These are phyloP conservation scores for Lachancea sp. DNA, from an alignment of 805 yeast species.

Conservation along the genomic window DNA sequence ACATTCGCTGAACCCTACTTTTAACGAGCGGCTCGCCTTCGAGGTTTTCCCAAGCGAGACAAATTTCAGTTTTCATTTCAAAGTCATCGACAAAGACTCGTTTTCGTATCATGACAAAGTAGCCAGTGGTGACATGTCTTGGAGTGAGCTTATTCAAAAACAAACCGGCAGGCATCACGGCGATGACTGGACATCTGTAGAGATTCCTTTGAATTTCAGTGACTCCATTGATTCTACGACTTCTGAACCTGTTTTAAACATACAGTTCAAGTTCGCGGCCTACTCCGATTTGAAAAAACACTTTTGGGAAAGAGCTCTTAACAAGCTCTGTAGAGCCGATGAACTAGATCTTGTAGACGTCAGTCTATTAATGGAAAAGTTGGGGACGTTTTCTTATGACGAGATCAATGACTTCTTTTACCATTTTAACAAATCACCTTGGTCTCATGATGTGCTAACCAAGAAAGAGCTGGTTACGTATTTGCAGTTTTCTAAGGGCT, in stretches of 20 bases:
- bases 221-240: slow-evolving; percentile 15
- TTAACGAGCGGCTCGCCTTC: slow-evolving; percentile 72
- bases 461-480: slow-evolving; percentile 41
- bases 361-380: slow-evolving; percentile 49
- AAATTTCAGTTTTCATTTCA: slow-evolving; percentile 58
- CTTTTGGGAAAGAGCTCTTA: slow-evolving; percentile 60
- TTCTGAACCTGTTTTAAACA: slow-evolving; percentile 37
- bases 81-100: slow-evolving; percentile 77
- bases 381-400: slow-evolving; percentile 44
- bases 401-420: slow-evolving; percentile 51
- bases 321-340: slow-evolving; percentile 40
- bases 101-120: slow-evolving; percentile 79
- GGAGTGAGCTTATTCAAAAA: slow-evolving; percentile 39
- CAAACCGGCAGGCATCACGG: slow-evolving; percentile 22
- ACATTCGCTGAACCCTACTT: slow-evolving; percentile 77
- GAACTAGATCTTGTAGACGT: slow-evolving; percentile 47
- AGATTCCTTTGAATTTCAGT: slow-evolving; percentile 29
- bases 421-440: slow-evolving; percentile 38
- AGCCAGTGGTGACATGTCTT: slow-evolving; percentile 55
- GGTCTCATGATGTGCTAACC: slow-evolving; percentile 49
- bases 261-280: slow-evolving; percentile 60
- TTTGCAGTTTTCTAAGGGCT: slow-evolving; percentile 37
- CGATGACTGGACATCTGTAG: slow-evolving; percentile 30
- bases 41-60: slow-evolving; percentile 65
- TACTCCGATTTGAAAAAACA: slow-evolving; percentile 57